Evolutionary conservation across 495 filamentous ascomycete genomes (phyloP).

Genomic region (Aspergillus sclerotiicarbonarius): DNA sequence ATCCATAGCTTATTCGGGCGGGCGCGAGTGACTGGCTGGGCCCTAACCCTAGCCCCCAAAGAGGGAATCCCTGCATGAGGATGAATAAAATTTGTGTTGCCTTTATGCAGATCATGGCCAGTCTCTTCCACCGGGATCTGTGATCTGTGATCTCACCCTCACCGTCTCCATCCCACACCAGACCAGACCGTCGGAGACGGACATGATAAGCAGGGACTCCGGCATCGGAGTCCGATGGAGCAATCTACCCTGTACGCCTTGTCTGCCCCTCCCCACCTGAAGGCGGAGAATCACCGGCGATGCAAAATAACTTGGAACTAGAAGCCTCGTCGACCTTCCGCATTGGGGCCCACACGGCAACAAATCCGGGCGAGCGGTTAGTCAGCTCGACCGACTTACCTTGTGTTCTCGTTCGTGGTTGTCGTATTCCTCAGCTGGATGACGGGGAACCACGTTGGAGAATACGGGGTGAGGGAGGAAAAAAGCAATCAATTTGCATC

Average conservation of each 20-base stretch:
- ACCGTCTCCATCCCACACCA: background rate
- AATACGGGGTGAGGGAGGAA: background rate
- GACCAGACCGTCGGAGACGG: background rate
- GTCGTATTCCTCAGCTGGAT: background rate
- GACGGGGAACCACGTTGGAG: slow-evolving; percentile 5
- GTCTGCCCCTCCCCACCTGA: background rate
- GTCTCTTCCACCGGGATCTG: background rate
- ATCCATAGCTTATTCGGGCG: background rate
- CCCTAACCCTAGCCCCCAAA: background rate
- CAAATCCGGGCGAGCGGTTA: no score
- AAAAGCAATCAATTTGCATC: slow-evolving; percentile 4
- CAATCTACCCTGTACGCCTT: background rate
- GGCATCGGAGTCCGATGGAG: background rate
- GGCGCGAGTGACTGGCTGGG: background rate
- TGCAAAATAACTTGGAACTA: background rate
- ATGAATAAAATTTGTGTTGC: background rate
- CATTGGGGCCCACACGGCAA: background rate
- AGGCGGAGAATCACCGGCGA: background rate
- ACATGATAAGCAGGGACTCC: background rate
- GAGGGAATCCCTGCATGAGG: background rate
- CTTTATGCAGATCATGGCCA: background rate
- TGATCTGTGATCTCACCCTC: background rate
- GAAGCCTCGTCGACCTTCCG: background rate
- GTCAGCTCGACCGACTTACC: background rate
- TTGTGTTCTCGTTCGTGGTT: background rate